Evolutionary conservation across 164 flowering plant genomes (phyloP).

Genomic region (Kalanchoe fedtschenkoi): DNA sequence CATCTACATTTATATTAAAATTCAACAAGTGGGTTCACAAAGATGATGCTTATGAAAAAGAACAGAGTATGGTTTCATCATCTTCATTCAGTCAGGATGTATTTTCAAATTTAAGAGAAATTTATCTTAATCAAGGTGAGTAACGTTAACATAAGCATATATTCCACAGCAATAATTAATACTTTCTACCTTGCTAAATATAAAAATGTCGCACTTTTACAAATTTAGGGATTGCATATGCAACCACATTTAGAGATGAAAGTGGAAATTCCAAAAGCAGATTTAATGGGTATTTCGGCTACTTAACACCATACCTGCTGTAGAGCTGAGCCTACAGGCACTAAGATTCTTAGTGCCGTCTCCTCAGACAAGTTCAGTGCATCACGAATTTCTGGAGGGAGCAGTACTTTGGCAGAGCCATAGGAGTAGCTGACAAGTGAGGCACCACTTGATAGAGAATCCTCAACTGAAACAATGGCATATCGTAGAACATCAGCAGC

Average conservation of each 20-base stretch:
- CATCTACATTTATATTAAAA: not conserved
- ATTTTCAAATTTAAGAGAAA: not conserved
- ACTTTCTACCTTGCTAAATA: not conserved
- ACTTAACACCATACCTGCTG: conserved; percentile 37
- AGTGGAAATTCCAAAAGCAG: not conserved
- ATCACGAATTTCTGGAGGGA: conserved; percentile 56
- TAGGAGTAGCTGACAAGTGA: conserved; percentile 38
- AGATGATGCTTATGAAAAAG: not conserved
- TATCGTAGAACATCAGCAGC: conserved; percentile 48
- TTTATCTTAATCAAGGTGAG: not conserved
- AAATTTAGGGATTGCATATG: not conserved
- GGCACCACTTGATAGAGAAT: conserved; percentile 39
- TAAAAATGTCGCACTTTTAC: not conserved
- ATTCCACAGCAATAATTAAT: not conserved
- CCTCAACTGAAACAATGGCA: conserved; percentile 42
- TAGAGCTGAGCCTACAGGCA: conserved; percentile 43
- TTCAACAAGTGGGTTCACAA: not conserved
- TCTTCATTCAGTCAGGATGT: not conserved
- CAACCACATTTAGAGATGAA: not conserved
- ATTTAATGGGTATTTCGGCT: not conserved
- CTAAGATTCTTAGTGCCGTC: conserved; percentile 25
- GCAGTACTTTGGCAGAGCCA: conserved; percentile 48
- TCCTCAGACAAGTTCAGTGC: conserved; percentile 48
- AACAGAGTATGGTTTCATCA: too few species aligned
- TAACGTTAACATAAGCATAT: not conserved